Base-by-base conservation (phyloP, 768 basidiomycete genomes). In the Phanerochaete carnosa region DNA sequence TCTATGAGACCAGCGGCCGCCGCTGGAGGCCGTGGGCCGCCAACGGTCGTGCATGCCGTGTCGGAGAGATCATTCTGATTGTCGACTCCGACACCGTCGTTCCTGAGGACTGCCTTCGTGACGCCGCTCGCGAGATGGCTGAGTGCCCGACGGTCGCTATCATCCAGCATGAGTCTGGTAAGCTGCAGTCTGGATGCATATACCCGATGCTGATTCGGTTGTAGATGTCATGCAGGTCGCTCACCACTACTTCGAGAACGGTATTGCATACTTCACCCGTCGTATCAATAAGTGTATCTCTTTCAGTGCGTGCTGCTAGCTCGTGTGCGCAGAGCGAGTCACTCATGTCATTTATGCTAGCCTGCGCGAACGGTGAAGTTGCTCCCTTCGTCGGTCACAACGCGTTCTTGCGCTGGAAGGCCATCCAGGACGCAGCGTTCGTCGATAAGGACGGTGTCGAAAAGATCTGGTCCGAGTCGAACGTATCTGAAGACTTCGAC, bases 401-500 rank as follows among this genome's bases (percentile, higher is more conserved):
- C 63, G 80, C 75, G 56, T 85, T 84, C 73, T 71, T 85, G 26
- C 77, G 83, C 29, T 85, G 84, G 84, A 73, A 75, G 7, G 83
- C 84, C 16, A 62, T 85, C n/a, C 84, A 85, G 68, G 84, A 84
- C 37, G 80, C 83, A 3, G 72, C 80, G 28, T 77, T 78, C 65
- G 64, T 78, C 62, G 80, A 92, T 70, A 80, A 76, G 1, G 81
- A 83, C 61, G 79, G 78, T 2, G 63, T 73, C 23, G 74, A 73
- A 67, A 85, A 84, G 74, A 82, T 86, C 61, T 87, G 86, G 85
- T 86, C 86, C 49, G 85, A 87, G 74, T 73, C 75, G 1, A 84
- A 86, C 67, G 86, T 87, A 64, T 85, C 83, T 26, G 86, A 87
- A 64, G 85, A 92, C 81, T 77, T 89, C 79, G 72, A 89, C 79